Percentiles rank a stretch among this genome's conserved stretches.
These are phyloP conservation scores for Plasmopara muralis DNA, from an alignment of 352 stramenopile genomes.

Conservation along the genomic window DNA sequence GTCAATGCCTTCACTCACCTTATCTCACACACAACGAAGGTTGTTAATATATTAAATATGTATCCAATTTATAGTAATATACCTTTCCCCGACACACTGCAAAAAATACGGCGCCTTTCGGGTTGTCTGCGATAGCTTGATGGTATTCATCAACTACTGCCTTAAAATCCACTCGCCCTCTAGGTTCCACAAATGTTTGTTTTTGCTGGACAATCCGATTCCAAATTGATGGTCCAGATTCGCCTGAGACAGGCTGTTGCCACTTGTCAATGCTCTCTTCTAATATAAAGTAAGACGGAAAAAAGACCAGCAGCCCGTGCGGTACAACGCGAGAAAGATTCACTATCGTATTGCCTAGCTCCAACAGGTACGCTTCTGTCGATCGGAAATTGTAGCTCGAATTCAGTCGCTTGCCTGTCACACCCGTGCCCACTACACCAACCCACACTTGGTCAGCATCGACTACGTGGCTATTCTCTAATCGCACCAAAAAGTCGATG, in stretches of 20 bases:
- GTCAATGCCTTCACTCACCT: conserved; percentile 97
- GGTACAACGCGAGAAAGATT: conserved; percentile 92
- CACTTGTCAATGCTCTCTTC: conserved; percentile 79
- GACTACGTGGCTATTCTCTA: conserved; percentile 99
- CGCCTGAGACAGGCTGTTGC: conserved; percentile 36
- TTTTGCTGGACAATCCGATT: conserved; percentile 72
- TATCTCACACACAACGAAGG: conserved; percentile 3
- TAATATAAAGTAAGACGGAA: conserved; percentile 98
- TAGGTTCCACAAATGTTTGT: conserved; percentile 71
- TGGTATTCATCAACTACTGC: conserved; percentile 76
- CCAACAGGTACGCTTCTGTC: conserved; percentile 90
- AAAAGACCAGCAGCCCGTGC: conserved; percentile 98
- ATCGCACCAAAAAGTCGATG: conserved; percentile 91
- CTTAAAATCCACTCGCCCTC: conserved; percentile 69
- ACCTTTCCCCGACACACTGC: conserved; percentile 97
- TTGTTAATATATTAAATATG: neutral
- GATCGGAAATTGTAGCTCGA: conserved; percentile 93
- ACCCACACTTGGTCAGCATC: conserved; percentile 83
- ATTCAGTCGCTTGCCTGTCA: conserved; percentile 90
- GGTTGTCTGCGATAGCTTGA: conserved; percentile 56
- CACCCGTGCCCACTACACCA: conserved; percentile 89
- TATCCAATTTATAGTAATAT: neutral
- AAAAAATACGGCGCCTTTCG: conserved; percentile 93
- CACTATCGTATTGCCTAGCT: conserved; percentile 95
- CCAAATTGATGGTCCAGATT: conserved; percentile 65